Percentiles rank a stretch among this genome's conserved stretches.
Evolutionary conservation across 441 rosid species (phyloP).

Genomic region (Populus trichocarpa): DNA sequence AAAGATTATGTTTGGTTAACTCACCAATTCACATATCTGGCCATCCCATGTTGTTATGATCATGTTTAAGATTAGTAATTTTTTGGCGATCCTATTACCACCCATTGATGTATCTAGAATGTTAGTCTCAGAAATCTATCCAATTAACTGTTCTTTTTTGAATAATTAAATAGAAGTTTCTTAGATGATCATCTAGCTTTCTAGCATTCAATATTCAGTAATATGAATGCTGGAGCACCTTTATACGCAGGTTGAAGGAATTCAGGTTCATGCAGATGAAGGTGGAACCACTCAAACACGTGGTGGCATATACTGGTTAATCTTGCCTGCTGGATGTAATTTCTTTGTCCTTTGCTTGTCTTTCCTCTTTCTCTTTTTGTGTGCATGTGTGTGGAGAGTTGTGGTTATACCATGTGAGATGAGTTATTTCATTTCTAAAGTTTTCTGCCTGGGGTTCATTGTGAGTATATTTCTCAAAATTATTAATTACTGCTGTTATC

Average conservation of each 20-base stretch:
- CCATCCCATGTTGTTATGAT: background rate
- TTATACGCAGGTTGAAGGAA: slow-evolving; percentile 76
- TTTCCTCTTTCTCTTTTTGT: background rate
- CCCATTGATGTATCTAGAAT: background rate
- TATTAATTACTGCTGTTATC: background rate
- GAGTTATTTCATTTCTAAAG: slow-evolving; percentile 3
- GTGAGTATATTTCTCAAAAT: slow-evolving; percentile 6
- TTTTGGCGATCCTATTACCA: background rate
- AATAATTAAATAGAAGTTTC: slow-evolving; percentile 7
- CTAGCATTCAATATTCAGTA: background rate
- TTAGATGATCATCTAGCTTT: background rate
- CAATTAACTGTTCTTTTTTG: slow-evolving; percentile 1
- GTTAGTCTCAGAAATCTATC: background rate
- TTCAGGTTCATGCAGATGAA: slow-evolving; percentile 85
- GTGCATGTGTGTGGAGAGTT: slow-evolving; percentile 34
- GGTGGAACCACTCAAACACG: slow-evolving; percentile 87
- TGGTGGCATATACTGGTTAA: slow-evolving; percentile 87
- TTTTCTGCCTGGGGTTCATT: background rate
- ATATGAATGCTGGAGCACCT: slow-evolving; percentile 16
- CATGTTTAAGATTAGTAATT: background rate
- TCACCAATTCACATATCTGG: background rate
- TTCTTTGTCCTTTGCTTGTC: slow-evolving; percentile 7
- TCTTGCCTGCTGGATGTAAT: slow-evolving; percentile 96
- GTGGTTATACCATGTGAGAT: background rate
- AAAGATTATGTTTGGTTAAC: background rate